phyloP scores from a whole-genome alignment of 2,329 filamentous ascomycete genomes.

The Diaporthe ilicicola region DNA sequence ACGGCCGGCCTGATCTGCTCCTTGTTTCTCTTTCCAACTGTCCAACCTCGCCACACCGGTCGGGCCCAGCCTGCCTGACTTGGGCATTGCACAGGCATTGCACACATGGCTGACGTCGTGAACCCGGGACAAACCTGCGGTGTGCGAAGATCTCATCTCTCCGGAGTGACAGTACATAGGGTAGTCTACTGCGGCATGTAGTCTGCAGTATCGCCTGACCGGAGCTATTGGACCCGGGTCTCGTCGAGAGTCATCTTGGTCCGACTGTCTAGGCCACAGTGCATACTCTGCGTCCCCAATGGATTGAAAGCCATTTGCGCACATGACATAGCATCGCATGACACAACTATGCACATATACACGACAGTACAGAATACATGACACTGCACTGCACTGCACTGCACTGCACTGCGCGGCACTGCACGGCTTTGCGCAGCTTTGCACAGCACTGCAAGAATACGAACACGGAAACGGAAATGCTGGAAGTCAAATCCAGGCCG shows the following conservation, averaged over 20 bases:
- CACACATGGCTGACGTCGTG: slow-evolving; percentile 19
- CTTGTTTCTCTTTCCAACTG: background rate
- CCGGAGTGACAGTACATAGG: background rate
- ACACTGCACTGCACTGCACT: slow-evolving; percentile 5
- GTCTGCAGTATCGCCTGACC: background rate
- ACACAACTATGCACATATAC: background rate
- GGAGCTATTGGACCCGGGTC: background rate
- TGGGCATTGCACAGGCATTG: background rate
- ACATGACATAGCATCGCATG: background rate
- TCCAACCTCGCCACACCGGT: background rate
- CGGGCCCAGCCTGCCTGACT: slow-evolving; percentile 5
- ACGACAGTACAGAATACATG: too few species aligned
- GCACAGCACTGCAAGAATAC: background rate
- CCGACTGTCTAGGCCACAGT: background rate
- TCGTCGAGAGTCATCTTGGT: background rate
- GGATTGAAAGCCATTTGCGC: background rate
- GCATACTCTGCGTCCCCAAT: background rate
- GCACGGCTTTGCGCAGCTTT: too few species aligned
- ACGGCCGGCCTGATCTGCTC: background rate
- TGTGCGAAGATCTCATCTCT: background rate
- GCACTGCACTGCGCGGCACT: background rate
- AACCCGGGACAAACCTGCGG: background rate
- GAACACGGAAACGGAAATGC: slow-evolving; percentile 15
- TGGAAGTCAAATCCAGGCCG: background rate
- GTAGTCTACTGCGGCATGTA: background rate